Conservation (phyloP, 129 eudicot genomes). For the Tagetes patula region DNA sequence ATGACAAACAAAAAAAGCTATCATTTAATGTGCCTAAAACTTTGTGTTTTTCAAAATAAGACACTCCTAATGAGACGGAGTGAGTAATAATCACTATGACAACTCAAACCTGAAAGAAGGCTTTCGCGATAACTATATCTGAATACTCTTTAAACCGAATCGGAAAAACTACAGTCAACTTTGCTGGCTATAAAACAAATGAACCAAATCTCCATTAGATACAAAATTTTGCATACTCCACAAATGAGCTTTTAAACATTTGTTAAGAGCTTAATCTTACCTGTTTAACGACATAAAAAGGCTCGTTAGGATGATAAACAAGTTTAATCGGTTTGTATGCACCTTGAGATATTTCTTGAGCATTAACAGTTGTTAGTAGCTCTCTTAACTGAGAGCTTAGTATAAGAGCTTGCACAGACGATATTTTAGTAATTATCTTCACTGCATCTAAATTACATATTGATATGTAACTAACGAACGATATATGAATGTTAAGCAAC, state of each 20-base stretch:
- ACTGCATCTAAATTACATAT: slow-evolving; percentile 49
- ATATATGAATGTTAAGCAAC: neutral
- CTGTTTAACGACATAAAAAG: slow-evolving; percentile 86
- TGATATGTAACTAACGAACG: neutral
- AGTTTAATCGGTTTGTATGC: slow-evolving; percentile 74
- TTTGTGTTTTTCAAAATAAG: too few species aligned
- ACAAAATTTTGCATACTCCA: neutral
- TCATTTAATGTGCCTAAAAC: too few species aligned
- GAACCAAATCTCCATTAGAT: neutral
- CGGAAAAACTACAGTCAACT: slow-evolving; percentile 73
- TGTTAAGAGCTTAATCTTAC: slow-evolving; percentile 33
- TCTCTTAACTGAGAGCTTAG: slow-evolving; percentile 85
- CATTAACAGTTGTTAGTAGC: slow-evolving; percentile 51
- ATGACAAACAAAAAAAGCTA: too few species aligned
- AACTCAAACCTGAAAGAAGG: slow-evolving; percentile 80
- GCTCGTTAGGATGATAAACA: slow-evolving; percentile 81
- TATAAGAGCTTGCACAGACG: slow-evolving; percentile 74
- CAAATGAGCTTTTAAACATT: neutral
- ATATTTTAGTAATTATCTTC: slow-evolving; percentile 64
- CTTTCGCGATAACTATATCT: slow-evolving; percentile 82
- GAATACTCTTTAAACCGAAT: slow-evolving; percentile 81
- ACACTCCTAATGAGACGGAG: too few species aligned
- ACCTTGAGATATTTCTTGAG: slow-evolving; percentile 51
- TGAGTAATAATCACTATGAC: neutral
- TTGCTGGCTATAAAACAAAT: slow-evolving; percentile 54